Evolutionary conservation across 441 rosid genomes (phyloP).

Genomic region (Croton laevigatus): DNA sequence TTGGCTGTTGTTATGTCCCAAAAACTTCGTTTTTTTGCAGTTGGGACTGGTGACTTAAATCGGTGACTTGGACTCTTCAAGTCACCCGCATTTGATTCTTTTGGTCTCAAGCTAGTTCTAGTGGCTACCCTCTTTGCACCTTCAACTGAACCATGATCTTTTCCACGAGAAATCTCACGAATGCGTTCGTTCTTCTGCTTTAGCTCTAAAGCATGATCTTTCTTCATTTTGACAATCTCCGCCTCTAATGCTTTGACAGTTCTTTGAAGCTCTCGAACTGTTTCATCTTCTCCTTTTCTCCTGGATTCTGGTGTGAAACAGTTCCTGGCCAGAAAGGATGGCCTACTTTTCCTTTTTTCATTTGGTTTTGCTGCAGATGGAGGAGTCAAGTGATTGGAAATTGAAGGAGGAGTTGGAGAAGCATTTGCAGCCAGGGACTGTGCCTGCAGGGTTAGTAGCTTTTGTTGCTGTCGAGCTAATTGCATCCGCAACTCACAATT

Average conservation of each 20-base stretch:
- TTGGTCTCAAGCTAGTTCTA: slow-evolving; percentile 62
- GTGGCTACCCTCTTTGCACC: slow-evolving; percentile 50
- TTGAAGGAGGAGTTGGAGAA: slow-evolving; percentile 72
- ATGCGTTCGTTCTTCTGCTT: slow-evolving; percentile 71
- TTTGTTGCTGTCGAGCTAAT: slow-evolving; percentile 70
- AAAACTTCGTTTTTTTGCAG: slow-evolving; percentile 79
- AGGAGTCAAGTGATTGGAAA: slow-evolving; percentile 64
- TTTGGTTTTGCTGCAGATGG: slow-evolving; percentile 55
- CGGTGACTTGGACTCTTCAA: slow-evolving; percentile 78
- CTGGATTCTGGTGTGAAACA: slow-evolving; percentile 80
- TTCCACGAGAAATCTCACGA: slow-evolving; percentile 47
- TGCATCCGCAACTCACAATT: slow-evolving; percentile 75
- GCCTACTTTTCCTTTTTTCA: slow-evolving; percentile 55
- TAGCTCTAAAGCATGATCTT: slow-evolving; percentile 58
- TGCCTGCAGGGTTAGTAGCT: slow-evolving; percentile 64
- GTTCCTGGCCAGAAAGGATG: slow-evolving; percentile 59
- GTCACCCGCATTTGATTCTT: slow-evolving; percentile 46
- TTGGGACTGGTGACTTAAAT: slow-evolving; percentile 66
- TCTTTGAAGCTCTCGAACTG: slow-evolving; percentile 53
- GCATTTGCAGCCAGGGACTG: slow-evolving; percentile 61
- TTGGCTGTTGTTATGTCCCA: slow-evolving; percentile 84
- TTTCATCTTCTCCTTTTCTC: slow-evolving; percentile 50
- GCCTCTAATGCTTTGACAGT: slow-evolving; percentile 62
- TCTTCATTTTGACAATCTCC: slow-evolving; percentile 73
- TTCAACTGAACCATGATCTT: slow-evolving; percentile 34